These are phyloP conservation scores for maize (Zea mays) DNA, from an alignment of 176 grass and related monocot species.

Conservation along the genomic window DNA sequence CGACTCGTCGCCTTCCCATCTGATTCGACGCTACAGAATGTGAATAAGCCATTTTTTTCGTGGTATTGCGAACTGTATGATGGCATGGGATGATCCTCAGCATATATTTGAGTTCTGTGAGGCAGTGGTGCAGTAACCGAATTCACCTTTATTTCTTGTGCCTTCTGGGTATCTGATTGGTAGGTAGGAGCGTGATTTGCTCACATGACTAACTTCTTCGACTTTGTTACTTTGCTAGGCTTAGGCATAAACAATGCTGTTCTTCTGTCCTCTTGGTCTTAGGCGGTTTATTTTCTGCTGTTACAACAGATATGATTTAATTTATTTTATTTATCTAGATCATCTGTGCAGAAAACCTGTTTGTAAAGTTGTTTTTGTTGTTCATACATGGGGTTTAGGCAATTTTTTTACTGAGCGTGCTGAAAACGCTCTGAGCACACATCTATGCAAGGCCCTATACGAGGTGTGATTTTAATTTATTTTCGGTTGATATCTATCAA, in stretches of 20 bases:
- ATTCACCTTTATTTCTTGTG: neutral
- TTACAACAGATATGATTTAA: neutral
- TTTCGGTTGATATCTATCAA: neutral
- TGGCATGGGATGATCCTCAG: neutral
- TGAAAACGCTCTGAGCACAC: neutral
- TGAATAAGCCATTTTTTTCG: neutral
- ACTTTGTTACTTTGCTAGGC: no score
- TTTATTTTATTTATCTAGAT: neutral
- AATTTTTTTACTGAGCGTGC: neutral
- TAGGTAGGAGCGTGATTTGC: neutral
- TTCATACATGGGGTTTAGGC: neutral
- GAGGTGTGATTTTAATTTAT: no score
- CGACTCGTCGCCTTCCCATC: neutral
- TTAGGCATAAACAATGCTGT: no score
- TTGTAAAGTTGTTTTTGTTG: neutral
- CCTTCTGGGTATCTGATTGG: neutral
- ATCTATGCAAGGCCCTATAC: no score
- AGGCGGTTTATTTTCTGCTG: no score
- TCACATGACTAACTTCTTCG: no score
- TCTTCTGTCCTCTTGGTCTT: no score
- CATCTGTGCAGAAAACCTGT: neutral
- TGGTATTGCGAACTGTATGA: neutral
- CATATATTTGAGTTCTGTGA: neutral
- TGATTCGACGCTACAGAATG: neutral
- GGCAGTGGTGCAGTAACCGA: neutral